Percentiles rank a stretch among this genome's conserved stretches.
Conservation (phyloP, 345 rosid genomes). For the Lepidium didymum region DNA sequence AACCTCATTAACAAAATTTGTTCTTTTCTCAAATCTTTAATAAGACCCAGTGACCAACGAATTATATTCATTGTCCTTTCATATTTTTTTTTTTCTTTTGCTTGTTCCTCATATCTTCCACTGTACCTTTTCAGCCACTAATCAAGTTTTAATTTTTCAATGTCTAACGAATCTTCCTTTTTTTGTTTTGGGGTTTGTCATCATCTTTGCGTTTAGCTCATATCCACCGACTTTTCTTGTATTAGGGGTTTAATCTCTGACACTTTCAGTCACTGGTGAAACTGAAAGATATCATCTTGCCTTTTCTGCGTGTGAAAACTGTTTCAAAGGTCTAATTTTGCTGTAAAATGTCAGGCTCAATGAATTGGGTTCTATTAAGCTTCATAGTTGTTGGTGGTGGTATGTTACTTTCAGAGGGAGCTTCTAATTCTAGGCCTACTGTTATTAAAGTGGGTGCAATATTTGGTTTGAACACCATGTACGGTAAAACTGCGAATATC, state of each 20-base stretch:
- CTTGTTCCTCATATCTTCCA: conserved; percentile 13
- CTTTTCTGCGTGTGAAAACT: not conserved
- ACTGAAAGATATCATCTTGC: conserved; percentile 18
- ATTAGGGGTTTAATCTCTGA: not conserved
- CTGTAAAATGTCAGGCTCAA: conserved; percentile 12
- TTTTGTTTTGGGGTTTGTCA: conserved; percentile 6
- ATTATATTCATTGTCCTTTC: not conserved
- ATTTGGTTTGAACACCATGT: conserved; percentile 37
- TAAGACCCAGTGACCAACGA: not conserved
- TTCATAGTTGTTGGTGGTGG: conserved; percentile 26
- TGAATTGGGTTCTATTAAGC: conserved; percentile 41
- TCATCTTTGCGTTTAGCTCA: conserved; percentile 1
- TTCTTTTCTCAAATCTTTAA: conserved; percentile 14
- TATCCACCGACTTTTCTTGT: not conserved
- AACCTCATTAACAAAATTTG: conserved; percentile 7
- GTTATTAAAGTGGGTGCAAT: conserved; percentile 62
- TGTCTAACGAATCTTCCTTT: conserved; percentile 2
- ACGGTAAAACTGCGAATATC: conserved; percentile 48
- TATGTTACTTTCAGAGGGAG: conserved; percentile 36
- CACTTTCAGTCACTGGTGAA: conserved; percentile 6
- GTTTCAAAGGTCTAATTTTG: not conserved
- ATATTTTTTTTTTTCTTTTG: conserved; percentile 1
- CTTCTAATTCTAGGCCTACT: conserved; percentile 31
- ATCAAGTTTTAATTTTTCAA: not conserved
- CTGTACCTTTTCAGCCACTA: not conserved